These are phyloP conservation scores for Dissophora ornata DNA, from an alignment of 192 early-diverging fungal species.

Conservation along the genomic window DNA sequence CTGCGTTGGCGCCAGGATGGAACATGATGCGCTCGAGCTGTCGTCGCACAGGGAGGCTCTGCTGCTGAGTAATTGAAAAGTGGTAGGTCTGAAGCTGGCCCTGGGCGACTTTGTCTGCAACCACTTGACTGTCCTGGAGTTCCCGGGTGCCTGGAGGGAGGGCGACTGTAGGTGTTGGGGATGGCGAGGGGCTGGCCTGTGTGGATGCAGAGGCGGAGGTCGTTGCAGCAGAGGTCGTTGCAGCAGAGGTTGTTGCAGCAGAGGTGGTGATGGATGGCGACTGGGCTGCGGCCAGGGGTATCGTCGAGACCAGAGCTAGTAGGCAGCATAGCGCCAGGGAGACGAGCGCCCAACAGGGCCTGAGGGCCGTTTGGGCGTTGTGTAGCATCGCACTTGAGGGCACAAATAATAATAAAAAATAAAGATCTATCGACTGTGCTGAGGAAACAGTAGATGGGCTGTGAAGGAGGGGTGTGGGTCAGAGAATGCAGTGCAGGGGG, in stretches of 20 bases:
- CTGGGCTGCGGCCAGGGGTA: neutral
- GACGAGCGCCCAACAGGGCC: neutral
- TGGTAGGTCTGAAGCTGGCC: conserved; percentile 50
- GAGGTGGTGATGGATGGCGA: neutral
- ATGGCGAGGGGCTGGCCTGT: conserved; percentile 6
- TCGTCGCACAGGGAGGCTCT: conserved; percentile 26
- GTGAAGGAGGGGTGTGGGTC: neutral
- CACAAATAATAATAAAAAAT: neutral
- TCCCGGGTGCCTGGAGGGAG: conserved; percentile 47
- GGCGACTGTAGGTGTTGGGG: neutral
- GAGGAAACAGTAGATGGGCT: neutral
- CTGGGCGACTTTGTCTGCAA: conserved; percentile 37
- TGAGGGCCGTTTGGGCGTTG: neutral
- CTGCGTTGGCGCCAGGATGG: conserved; percentile 10
- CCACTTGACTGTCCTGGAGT: conserved; percentile 33
- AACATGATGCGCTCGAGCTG: conserved; percentile 46
- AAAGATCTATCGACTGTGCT: neutral
- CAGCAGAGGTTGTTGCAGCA: neutral
- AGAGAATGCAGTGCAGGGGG: neutral
- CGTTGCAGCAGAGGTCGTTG: neutral
- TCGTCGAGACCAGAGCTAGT: neutral
- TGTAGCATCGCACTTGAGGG: conserved; percentile 7
- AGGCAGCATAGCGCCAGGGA: neutral
- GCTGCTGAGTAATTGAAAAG: conserved; percentile 31
- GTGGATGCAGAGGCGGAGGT: conserved; percentile 3